phyloP scores from a whole-genome alignment of 495 filamentous ascomycete species.

The Penicillium cinerascens region DNA sequence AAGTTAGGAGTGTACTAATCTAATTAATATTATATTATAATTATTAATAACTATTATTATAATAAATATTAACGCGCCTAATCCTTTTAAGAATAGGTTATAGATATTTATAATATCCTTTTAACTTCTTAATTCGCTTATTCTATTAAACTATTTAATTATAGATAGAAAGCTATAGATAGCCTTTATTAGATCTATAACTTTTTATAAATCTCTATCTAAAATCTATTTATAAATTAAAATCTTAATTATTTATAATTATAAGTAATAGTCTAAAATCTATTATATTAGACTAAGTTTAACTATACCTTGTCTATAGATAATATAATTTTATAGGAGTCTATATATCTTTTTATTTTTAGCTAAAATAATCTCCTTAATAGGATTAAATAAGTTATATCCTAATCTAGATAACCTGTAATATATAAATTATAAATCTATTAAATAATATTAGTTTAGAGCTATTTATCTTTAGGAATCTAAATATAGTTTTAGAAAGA shows the following conservation, averaged over 20 bases:
- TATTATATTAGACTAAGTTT: background rate
- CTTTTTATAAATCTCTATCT: too few relatives aligned
- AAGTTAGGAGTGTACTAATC: background rate
- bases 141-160: too few relatives aligned
- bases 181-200: too few relatives aligned
- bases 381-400: too few relatives aligned
- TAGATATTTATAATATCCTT: too few relatives aligned
- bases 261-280: background rate
- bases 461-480: too few relatives aligned
- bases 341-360: too few relatives aligned
- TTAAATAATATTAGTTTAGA: background rate
- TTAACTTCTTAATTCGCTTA: too few relatives aligned
- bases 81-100: too few relatives aligned
- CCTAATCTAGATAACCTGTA: background rate
- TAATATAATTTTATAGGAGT: background rate
- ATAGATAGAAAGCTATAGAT: too few relatives aligned
- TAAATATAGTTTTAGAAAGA: too few relatives aligned
- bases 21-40: background rate
- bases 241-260: background rate
- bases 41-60: slow-evolving; percentile 4
- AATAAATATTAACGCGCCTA: background rate
- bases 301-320: background rate
- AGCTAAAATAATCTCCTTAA: too few relatives aligned
- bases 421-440: background rate
- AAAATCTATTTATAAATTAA: slow-evolving; percentile 2